Evolutionary conservation across 305 asterid species (phyloP).

Genomic region (Rubia peregrina): DNA sequence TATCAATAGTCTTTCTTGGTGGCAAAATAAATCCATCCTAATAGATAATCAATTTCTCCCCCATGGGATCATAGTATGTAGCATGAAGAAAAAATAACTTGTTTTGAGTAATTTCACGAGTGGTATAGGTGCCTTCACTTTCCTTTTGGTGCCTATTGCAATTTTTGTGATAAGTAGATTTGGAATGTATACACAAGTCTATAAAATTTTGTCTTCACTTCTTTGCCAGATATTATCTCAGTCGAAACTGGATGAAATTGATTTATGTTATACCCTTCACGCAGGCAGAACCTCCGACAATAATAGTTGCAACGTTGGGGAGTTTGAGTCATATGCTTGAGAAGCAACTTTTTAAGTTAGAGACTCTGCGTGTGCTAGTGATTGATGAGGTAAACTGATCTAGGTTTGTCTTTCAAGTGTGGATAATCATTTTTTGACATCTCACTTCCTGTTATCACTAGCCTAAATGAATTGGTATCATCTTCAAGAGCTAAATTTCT

Average conservation of each 20-base stretch:
- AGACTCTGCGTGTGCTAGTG: slow-evolving; percentile 67
- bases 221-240: not conserved
- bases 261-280: not conserved
- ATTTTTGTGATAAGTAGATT: not conserved
- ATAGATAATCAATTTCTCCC: not conserved
- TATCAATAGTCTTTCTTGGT: not conserved
- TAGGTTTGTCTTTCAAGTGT: slow-evolving; percentile 4
- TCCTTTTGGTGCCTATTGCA: not conserved
- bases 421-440: not conserved
- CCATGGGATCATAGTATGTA: not conserved
- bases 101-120: not conserved
- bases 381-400: slow-evolving; percentile 72
- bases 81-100: not conserved
- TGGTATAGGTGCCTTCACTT: not conserved
- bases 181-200: slow-evolving; percentile 1
- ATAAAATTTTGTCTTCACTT: not conserved
- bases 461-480: not conserved
- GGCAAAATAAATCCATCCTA: not conserved
- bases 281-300: slow-evolving; percentile 84
- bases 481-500: not conserved
- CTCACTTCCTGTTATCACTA: not conserved
- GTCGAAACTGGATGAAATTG: not conserved
- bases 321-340: slow-evolving; percentile 85
- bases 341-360: slow-evolving; percentile 62
- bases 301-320: slow-evolving; percentile 80